Conservation (phyloP, 2,329 filamentous ascomycete species). For the Trichoderma gracile region DNA sequence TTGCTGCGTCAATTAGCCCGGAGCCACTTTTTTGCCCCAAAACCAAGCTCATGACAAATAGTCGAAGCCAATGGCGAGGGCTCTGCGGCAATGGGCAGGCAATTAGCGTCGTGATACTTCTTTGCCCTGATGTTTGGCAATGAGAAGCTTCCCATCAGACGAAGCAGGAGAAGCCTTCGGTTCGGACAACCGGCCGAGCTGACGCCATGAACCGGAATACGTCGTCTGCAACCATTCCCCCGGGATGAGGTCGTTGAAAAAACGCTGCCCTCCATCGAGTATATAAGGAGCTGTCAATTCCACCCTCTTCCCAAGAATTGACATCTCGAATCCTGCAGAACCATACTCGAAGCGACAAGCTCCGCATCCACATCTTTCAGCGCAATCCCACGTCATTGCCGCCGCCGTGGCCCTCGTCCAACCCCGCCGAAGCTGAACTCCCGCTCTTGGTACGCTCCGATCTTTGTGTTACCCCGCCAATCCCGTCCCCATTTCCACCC, state of each 20-base stretch:
- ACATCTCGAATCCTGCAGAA: slow-evolving; percentile 12
- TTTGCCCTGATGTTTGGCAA: neutral
- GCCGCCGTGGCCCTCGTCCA: slow-evolving; percentile 1
- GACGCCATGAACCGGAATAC: neutral
- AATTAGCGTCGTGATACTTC: neutral
- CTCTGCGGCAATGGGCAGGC: slow-evolving; percentile 1
- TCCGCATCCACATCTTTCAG: neutral
- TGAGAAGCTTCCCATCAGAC: no score
- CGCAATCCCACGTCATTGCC: slow-evolving; percentile 26
- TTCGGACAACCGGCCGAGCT: neutral
- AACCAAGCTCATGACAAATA: slow-evolving; percentile 19
- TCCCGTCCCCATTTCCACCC: neutral
- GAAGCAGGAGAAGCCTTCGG: neutral
- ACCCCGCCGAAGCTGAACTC: slow-evolving; percentile 25
- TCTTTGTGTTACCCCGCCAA: slow-evolving; percentile 18
- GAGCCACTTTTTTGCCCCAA: slow-evolving; percentile 11
- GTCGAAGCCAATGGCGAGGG: neutral
- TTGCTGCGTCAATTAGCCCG: neutral
- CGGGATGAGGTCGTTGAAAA: neutral
- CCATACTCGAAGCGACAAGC: slow-evolving; percentile 6
- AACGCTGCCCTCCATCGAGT: neutral
- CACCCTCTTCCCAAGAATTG: neutral
- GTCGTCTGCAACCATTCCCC: neutral
- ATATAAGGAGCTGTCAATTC: slow-evolving; percentile 6
- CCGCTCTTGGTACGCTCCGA: slow-evolving; percentile 13